These are phyloP conservation scores for Hansenula lynferdii DNA, from an alignment of 1,139 yeast species.

Conservation along the genomic window DNA sequence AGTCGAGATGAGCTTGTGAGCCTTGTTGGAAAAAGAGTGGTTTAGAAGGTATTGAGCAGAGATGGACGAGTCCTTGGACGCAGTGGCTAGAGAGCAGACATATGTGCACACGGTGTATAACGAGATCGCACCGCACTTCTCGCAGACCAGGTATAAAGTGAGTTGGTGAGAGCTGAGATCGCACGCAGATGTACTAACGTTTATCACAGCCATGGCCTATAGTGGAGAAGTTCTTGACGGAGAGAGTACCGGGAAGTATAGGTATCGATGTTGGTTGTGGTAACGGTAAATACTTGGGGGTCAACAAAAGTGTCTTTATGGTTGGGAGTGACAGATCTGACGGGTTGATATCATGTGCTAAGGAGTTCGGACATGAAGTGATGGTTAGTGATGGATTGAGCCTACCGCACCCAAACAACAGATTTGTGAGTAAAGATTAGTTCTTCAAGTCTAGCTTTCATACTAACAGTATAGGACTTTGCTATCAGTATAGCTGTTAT, in stretches of 20 bases:
- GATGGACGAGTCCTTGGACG: slow-evolving; percentile 29
- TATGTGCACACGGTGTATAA: slow-evolving; percentile 90
- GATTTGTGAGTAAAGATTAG: slow-evolving; percentile 29
- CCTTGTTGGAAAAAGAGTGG: too few species aligned
- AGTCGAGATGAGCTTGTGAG: too few species aligned
- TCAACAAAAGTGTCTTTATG: slow-evolving; percentile 62
- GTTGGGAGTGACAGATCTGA: slow-evolving; percentile 83
- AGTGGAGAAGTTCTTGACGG: slow-evolving; percentile 63
- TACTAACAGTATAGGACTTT: slow-evolving; percentile 46
- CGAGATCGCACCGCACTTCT: slow-evolving; percentile 88
- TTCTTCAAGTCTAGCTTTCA: slow-evolving; percentile 20
- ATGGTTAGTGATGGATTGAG: slow-evolving; percentile 68
- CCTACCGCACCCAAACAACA: slow-evolving; percentile 54
- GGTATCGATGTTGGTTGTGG: slow-evolving; percentile 92
- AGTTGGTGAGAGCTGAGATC: slow-evolving; percentile 4
- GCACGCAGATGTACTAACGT: too few species aligned
- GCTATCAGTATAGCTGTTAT: slow-evolving; percentile 95
- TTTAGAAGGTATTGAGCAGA: too few species aligned
- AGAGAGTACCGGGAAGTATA: slow-evolving; percentile 36
- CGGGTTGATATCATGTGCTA: slow-evolving; percentile 73
- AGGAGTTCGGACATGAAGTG: slow-evolving; percentile 43
- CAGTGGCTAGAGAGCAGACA: slow-evolving; percentile 60
- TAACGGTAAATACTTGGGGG: slow-evolving; percentile 82
- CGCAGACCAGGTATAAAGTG: slow-evolving; percentile 79
- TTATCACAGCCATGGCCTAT: slow-evolving; percentile 80